Conservation (phyloP, 768 basidiomycete species). For the Arthromyces matolae region DNA sequence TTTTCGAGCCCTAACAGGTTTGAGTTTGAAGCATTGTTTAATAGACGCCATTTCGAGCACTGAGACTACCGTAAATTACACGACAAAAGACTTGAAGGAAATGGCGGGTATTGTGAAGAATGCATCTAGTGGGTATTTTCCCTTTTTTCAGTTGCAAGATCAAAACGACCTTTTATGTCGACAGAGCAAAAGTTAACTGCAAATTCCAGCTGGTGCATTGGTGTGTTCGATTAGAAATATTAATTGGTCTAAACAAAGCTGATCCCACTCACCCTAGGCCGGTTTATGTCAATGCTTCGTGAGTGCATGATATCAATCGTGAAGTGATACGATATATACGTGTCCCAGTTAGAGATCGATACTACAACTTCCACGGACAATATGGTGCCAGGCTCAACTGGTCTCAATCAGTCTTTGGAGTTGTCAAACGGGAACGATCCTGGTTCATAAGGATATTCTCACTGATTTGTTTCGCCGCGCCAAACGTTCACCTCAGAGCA, state of each 20-base stretch:
- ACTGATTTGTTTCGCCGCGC: not conserved
- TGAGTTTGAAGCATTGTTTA: too few relatives aligned
- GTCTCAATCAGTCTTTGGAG: not conserved
- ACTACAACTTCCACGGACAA: constrained; percentile 5
- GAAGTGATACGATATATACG: too few relatives aligned
- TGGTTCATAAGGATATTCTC: constrained; percentile 1
- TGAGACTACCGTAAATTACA: constrained; percentile 5
- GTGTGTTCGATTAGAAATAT: not conserved
- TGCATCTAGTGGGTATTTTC: constrained; percentile 1
- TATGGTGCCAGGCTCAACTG: constrained; percentile 1
- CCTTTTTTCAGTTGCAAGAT: not conserved
- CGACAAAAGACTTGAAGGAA: constrained; percentile 3
- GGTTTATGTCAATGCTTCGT: constrained; percentile 4
- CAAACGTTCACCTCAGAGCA: not conserved
- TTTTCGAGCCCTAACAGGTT: not conserved
- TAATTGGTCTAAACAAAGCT: too few relatives aligned
- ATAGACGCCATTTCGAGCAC: constrained; percentile 4
- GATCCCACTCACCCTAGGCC: not conserved
- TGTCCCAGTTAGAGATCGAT: not conserved
- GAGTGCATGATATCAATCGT: too few relatives aligned
- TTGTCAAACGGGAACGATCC: not conserved
- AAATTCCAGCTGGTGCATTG: constrained; percentile 7
- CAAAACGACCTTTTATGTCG: not conserved
- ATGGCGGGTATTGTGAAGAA: constrained; percentile 3
- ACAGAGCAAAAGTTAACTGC: not conserved